These are phyloP conservation scores for Alternaria conjuncta DNA, from an alignment of 2,329 filamentous ascomycete species.

Conservation along the genomic window DNA sequence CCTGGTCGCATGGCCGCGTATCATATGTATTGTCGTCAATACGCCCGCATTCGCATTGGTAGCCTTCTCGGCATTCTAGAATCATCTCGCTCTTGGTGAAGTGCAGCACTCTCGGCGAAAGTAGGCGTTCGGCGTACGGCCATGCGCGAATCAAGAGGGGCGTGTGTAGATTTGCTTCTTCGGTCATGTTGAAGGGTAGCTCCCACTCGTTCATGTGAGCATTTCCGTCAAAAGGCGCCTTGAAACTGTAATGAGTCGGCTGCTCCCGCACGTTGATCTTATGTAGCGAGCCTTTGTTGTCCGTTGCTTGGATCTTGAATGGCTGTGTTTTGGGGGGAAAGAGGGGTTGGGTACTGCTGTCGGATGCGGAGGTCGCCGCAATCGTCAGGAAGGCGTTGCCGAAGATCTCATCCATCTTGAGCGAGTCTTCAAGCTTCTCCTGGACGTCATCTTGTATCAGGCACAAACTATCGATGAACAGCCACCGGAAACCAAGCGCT, in stretches of 20 bases:
- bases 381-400: conserved; percentile 44
- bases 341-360: conserved; percentile 36
- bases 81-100: conserved; percentile 47
- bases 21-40: conserved; percentile 41
- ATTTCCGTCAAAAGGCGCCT: conserved; percentile 41
- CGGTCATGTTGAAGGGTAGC: conserved; percentile 39
- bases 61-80: conserved; percentile 45
- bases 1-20: conserved; percentile 39
- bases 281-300: conserved; percentile 39
- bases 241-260: conserved; percentile 46
- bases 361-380: conserved; percentile 40
- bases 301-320: conserved; percentile 44
- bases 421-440: conserved; percentile 36
- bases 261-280: conserved; percentile 45
- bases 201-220: conserved; percentile 47
- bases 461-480: conserved; percentile 48
- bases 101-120: conserved; percentile 42
- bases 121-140: conserved; percentile 41
- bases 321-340: conserved; percentile 32
- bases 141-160: conserved; percentile 44
- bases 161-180: conserved; percentile 38
- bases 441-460: conserved; percentile 40
- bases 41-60: conserved; percentile 46
- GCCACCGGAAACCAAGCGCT: conserved; percentile 43
- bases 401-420: conserved; percentile 38